Base-by-base conservation (phyloP, 176 grass and related monocot species). In the Lolium perenne region DNA sequence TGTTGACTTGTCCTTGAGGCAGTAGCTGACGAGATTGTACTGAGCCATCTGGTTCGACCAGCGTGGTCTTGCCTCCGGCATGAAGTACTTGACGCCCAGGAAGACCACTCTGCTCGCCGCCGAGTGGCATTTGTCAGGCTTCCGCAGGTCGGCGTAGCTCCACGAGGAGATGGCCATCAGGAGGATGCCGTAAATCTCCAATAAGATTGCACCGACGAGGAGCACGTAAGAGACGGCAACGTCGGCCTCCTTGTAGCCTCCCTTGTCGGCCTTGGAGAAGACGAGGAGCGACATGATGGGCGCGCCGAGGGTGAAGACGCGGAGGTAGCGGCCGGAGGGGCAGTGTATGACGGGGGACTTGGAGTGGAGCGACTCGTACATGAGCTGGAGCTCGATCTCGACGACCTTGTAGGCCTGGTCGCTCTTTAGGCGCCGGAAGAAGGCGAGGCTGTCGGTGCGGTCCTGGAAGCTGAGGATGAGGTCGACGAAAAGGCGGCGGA, bases 391-490 rank as follows among this genome's bases (percentile, higher is more conserved):
- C 74, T 85, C 83, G 83, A 85, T 68, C 83, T 85, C 83, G 61
- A 85, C 62, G 6, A 85, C 62, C 38, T 85, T 85, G 83, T 56
- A 85, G 0, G 83, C 83, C 50, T 78, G 83, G 2, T 78, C 83
- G 60, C 65, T 16, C 60, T 67, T 38, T 32, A 78, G 74, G 14
- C 13, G 21, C 8, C 49, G 83, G 62, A 85, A 85, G 38, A 69
- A 70, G 60, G 74, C 49, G 9, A 70, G 61, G 74, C 83, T 78
- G 35, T 78, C 38, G 74, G 21, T 85, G 74, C 83, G 76, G 58
- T 87, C 77, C 59, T 88, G 74, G 78, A 84, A 92, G 66, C 87
- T 92, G n/a, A 89, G 87, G 67, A 92, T 86, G 45, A 92, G 87
- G 82, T 92, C 84, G 6, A 87, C 91, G 11, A 79, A 88, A 38